These are phyloP conservation scores for Coemansia umbellata DNA, from an alignment of 192 early-diverging fungal species.

Conservation along the genomic window DNA sequence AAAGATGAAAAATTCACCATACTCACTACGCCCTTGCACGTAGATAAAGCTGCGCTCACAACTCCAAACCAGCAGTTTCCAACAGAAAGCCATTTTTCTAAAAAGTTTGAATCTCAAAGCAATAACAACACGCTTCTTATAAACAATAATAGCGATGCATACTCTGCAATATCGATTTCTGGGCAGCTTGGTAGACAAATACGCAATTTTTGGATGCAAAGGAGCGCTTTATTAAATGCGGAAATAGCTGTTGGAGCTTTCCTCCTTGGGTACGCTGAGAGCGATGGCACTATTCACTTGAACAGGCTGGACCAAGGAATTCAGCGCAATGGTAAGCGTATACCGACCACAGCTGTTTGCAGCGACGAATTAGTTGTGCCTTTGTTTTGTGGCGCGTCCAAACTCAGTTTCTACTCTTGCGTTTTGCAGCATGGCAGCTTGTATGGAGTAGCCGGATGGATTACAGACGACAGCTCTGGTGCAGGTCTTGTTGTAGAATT, in stretches of 20 bases:
- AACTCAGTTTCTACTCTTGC: slow-evolving; percentile 15
- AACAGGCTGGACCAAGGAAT: slow-evolving; percentile 44
- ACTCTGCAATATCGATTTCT: slow-evolving; percentile 21
- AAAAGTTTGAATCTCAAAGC: too few relatives aligned
- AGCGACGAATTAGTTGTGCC: slow-evolving; percentile 28
- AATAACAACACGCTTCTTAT: too few relatives aligned
- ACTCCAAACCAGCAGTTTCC: neutral
- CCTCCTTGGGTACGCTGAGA: slow-evolving; percentile 33
- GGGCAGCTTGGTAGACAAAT: slow-evolving; percentile 31
- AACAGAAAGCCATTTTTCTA: slow-evolving; percentile 4
- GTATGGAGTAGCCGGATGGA: slow-evolving; percentile 17
- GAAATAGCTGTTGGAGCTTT: slow-evolving; percentile 21
- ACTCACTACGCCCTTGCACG: neutral
- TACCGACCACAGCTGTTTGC: slow-evolving; percentile 26
- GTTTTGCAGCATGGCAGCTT: slow-evolving; percentile 14
- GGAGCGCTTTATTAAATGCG: neutral
- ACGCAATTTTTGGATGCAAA: slow-evolving; percentile 3
- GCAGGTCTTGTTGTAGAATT: slow-evolving; percentile 14
- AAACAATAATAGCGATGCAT: neutral
- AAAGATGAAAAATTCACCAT: neutral
- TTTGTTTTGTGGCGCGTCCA: slow-evolving; percentile 20
- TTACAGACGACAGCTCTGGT: neutral
- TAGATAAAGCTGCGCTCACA: neutral
- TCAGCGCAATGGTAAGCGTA: slow-evolving; percentile 1
- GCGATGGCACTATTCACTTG: slow-evolving; percentile 31